Evolutionary conservation across 2,329 filamentous ascomycete species (phyloP).

Genomic region (Trichoderma endophyticum): DNA sequence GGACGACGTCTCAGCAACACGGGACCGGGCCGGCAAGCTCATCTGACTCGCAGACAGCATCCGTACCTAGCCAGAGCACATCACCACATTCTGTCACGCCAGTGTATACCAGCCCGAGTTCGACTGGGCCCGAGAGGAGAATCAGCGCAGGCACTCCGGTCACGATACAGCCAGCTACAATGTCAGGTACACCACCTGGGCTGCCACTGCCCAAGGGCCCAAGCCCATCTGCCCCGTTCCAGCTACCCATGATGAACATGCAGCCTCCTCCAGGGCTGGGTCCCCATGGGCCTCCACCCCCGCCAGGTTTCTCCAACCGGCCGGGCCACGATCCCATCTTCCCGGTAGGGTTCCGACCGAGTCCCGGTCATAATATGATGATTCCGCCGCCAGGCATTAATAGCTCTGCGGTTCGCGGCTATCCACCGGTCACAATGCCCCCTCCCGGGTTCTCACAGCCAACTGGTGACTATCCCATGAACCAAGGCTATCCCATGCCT

Average conservation of each 20-base stretch:
- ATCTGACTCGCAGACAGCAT: slow-evolving; percentile 62
- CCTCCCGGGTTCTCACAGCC: slow-evolving; percentile 38
- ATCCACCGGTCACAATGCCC: slow-evolving; percentile 37
- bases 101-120: slow-evolving; percentile 62
- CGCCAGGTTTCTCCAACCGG: slow-evolving; percentile 54
- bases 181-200: slow-evolving; percentile 57
- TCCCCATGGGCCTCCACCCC: slow-evolving; percentile 38
- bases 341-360: slow-evolving; percentile 45
- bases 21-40: slow-evolving; percentile 67
- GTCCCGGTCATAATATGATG: slow-evolving; percentile 44
- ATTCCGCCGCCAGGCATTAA: slow-evolving; percentile 52
- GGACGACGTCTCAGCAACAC: slow-evolving; percentile 79
- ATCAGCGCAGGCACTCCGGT: slow-evolving; percentile 45
- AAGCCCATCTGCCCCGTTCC: slow-evolving; percentile 47
- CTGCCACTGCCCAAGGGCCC: slow-evolving; percentile 32
- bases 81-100: slow-evolving; percentile 62
- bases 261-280: slow-evolving; percentile 41
- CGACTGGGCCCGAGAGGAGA: slow-evolving; percentile 62
- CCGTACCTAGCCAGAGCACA: slow-evolving; percentile 52
- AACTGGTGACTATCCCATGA: slow-evolving; percentile 31
- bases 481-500: slow-evolving; percentile 31
- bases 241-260: slow-evolving; percentile 54
- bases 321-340: slow-evolving; percentile 53
- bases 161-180: slow-evolving; percentile 31
- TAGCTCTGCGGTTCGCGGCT: slow-evolving; percentile 42